Percentiles rank a stretch among this genome's conserved stretches.
Evolutionary conservation across 192 early-diverging fungal genomes (phyloP).

Genomic region (Cladochytrium replicatum): DNA sequence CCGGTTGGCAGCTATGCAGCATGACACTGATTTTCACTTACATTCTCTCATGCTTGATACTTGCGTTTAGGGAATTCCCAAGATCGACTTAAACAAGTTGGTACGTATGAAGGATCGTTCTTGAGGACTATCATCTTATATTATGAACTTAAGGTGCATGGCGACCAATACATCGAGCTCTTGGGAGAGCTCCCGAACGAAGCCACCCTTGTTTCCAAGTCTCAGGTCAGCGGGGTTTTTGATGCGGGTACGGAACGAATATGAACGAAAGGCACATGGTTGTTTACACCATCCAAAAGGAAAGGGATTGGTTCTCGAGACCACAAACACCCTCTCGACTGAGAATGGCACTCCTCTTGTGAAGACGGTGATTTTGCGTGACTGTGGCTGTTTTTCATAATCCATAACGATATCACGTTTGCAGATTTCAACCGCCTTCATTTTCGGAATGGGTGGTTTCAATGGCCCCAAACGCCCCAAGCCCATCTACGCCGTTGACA

Average conservation of each 20-base stretch:
- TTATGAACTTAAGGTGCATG: too few species aligned
- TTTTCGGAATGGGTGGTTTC: constrained; percentile 61
- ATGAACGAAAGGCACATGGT: too few species aligned
- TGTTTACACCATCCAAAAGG: constrained; percentile 14
- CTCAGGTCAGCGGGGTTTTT: constrained; percentile 53
- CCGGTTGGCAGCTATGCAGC: too few species aligned
- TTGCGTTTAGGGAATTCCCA: constrained; percentile 47
- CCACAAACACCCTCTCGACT: constrained; percentile 41
- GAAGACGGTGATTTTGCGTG: constrained; percentile 31
- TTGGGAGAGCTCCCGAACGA: constrained; percentile 44
- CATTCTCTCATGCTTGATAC: too few species aligned
- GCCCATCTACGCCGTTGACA: constrained; percentile 20
- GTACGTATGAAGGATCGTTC: too few species aligned
- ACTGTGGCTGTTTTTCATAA: background rate
- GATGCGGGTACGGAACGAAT: constrained; percentile 45
- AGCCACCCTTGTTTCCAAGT: constrained; percentile 47
- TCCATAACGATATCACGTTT: constrained; percentile 10
- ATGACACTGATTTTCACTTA: too few species aligned
- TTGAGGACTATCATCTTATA: too few species aligned
- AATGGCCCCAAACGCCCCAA: constrained; percentile 63
- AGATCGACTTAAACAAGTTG: constrained; percentile 54
- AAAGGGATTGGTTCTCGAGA: constrained; percentile 61
- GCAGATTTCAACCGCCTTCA: constrained; percentile 50
- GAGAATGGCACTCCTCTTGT: constrained; percentile 15
- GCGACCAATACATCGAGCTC: constrained; percentile 59